Conservation (phyloP, 306 rosid species). For the Albizia julibrissin region DNA sequence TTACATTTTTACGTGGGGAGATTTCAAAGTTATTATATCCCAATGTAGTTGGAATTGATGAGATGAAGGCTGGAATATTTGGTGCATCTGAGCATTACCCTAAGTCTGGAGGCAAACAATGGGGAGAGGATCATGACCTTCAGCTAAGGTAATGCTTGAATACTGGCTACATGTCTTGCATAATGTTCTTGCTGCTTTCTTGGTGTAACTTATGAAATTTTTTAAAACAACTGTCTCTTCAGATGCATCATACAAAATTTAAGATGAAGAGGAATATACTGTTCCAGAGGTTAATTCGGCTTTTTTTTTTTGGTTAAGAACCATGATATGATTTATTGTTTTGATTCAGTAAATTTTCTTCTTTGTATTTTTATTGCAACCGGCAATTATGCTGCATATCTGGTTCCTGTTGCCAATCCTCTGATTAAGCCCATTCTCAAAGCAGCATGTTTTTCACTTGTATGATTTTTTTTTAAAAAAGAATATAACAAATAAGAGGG, state of each 20-base stretch:
- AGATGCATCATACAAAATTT: slow-evolving; percentile 3
- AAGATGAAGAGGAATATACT: not conserved
- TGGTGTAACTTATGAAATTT: slow-evolving; percentile 7
- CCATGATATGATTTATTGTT: slow-evolving; percentile 3
- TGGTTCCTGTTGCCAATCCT: not conserved
- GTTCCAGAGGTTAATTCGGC: not conserved
- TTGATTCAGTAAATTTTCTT: slow-evolving; percentile 20
- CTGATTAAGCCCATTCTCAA: slow-evolving; percentile 16
- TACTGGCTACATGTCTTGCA: slow-evolving; percentile 30
- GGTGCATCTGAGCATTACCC: slow-evolving; percentile 57
- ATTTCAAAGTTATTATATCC: slow-evolving; percentile 74
- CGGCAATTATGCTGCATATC: slow-evolving; percentile 30
- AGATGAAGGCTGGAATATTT: slow-evolving; percentile 58
- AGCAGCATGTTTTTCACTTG: slow-evolving; percentile 18
- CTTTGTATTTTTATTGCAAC: slow-evolving; percentile 15
- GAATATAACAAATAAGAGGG: not conserved
- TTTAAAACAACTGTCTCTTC: slow-evolving; percentile 12
- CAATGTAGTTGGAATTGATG: slow-evolving; percentile 90
- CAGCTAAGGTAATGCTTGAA: slow-evolving; percentile 80
- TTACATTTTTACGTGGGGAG: slow-evolving; percentile 74
- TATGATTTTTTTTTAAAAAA: not conserved
- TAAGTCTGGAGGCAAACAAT: slow-evolving; percentile 67
- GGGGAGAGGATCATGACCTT: slow-evolving; percentile 97
- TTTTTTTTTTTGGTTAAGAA: not conserved
- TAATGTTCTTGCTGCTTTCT: slow-evolving; percentile 34